Evolutionary conservation across 441 rosid genomes (phyloP).

Genomic region (Populus hybrid): DNA sequence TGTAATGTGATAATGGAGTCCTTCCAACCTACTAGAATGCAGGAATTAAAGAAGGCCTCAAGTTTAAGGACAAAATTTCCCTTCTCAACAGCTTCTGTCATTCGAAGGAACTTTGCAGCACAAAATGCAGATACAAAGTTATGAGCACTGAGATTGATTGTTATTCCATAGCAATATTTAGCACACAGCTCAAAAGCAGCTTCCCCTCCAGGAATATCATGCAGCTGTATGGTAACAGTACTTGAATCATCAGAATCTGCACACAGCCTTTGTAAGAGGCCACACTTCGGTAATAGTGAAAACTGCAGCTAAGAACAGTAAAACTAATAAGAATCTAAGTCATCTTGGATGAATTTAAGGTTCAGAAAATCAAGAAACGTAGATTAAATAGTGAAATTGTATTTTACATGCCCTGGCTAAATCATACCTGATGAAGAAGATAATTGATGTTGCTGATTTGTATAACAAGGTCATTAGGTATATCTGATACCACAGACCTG

Average conservation of each 20-base stretch:
- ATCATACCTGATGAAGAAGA: conserved; percentile 80
- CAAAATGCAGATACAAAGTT: conserved; percentile 84
- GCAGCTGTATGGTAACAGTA: conserved; percentile 58
- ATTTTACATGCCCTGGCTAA: background rate
- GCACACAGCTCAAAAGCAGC: conserved; percentile 94
- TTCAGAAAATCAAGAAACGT: background rate
- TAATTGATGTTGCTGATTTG: conserved; percentile 59
- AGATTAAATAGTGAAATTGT: background rate
- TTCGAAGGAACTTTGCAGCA: conserved; percentile 87
- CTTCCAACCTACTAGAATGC: conserved; percentile 96
- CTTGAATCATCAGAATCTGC: conserved; percentile 45
- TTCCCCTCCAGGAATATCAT: conserved; percentile 92
- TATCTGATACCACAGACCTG: conserved; percentile 74
- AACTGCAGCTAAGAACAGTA: conserved; percentile 63
- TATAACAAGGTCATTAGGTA: conserved; percentile 62
- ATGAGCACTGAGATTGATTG: conserved; percentile 77
- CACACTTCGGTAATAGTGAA: conserved; percentile 83
- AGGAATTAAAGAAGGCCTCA: conserved; percentile 84
- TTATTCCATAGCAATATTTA: conserved; percentile 91
- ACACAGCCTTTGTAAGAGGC: conserved; percentile 65
- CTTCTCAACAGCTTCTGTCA: conserved; percentile 80
- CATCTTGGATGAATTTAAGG: background rate
- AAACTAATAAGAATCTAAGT: conserved; percentile 15
- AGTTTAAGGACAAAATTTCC: conserved; percentile 80
- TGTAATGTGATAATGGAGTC: conserved; percentile 75